Conservation (phyloP, 805 yeast genomes). For the Gaillardinia entomophila region DNA sequence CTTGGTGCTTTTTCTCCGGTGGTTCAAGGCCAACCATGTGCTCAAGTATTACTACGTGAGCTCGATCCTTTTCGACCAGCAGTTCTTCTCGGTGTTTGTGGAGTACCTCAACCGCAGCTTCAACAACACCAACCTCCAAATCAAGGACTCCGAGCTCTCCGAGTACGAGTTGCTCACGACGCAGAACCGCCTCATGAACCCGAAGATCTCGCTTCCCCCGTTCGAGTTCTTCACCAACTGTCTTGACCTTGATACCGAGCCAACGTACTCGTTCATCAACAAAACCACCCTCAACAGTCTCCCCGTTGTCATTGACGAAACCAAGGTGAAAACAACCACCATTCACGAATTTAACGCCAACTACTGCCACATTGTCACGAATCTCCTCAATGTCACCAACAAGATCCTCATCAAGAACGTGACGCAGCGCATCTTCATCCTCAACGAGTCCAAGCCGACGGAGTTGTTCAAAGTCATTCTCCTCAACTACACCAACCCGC, state of each 20-base stretch:
- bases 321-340: conserved; percentile 20
- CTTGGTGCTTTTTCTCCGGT: conserved; percentile 49
- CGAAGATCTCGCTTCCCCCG: conserved; percentile 23
- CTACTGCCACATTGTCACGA: conserved; percentile 44
- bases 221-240: conserved; percentile 36
- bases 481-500: conserved; percentile 51
- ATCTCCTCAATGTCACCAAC: conserved; percentile 51
- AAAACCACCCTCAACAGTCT: conserved; percentile 20
- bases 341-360: conserved; percentile 29
- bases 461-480: conserved; percentile 54
- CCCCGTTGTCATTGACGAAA: conserved; percentile 18
- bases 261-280: conserved; percentile 18
- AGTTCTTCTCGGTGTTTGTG: conserved; percentile 35
- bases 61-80: conserved; percentile 69
- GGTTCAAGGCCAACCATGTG: conserved; percentile 78
- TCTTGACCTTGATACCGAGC: conserved; percentile 9
- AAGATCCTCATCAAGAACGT: conserved; percentile 54
- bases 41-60: conserved; percentile 73
- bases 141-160: conserved; percentile 5
- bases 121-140: conserved; percentile 29
- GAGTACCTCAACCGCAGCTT: conserved; percentile 30
- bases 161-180: conserved; percentile 29
- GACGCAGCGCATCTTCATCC: conserved; percentile 64
- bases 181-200: conserved; percentile 38
- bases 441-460: conserved; percentile 60